These are phyloP conservation scores for Batrachochytrium dendrobatidis DNA, from an alignment of 371 early-diverging fungal genomes.

Conservation along the genomic window DNA sequence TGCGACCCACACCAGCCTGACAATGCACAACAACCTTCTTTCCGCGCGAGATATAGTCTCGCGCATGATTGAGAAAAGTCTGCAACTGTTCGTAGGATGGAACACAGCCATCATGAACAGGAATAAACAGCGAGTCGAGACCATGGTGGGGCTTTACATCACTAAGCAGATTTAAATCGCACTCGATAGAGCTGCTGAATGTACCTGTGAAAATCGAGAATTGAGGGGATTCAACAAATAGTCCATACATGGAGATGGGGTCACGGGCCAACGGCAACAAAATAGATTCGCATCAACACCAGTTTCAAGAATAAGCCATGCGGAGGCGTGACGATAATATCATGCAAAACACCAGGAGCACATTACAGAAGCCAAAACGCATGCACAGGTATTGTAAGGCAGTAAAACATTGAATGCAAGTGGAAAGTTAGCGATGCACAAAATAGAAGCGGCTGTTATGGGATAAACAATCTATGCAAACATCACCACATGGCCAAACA, in stretches of 20 bases:
- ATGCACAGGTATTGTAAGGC: too few relatives aligned
- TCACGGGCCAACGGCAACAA: too few relatives aligned
- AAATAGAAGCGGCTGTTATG: neutral
- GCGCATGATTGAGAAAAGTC: conserved; percentile 22
- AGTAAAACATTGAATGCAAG: too few relatives aligned
- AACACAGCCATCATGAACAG: conserved; percentile 32
- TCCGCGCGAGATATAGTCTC: conserved; percentile 10
- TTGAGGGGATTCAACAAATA: too few relatives aligned
- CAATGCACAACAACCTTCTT: conserved; percentile 32
- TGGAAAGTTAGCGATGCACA: neutral
- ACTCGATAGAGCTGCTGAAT: neutral
- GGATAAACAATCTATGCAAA: neutral
- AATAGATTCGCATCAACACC: too few relatives aligned
- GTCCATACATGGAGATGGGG: too few relatives aligned
- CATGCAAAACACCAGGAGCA: too few relatives aligned
- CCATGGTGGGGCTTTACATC: conserved; percentile 16
- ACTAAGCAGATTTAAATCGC: conserved; percentile 23
- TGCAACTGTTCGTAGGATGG: conserved; percentile 24
- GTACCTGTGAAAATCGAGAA: neutral
- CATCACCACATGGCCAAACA: neutral
- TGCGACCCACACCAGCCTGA: conserved; percentile 40
- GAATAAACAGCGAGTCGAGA: conserved; percentile 28
- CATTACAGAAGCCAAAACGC: too few relatives aligned
- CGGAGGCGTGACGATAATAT: too few relatives aligned
- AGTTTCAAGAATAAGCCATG: too few relatives aligned